Percentiles rank a stretch among this genome's conserved stretches.
These are phyloP conservation scores for Eucalyptus dawsonii DNA, from an alignment of 345 rosid genomes.

Conservation along the genomic window DNA sequence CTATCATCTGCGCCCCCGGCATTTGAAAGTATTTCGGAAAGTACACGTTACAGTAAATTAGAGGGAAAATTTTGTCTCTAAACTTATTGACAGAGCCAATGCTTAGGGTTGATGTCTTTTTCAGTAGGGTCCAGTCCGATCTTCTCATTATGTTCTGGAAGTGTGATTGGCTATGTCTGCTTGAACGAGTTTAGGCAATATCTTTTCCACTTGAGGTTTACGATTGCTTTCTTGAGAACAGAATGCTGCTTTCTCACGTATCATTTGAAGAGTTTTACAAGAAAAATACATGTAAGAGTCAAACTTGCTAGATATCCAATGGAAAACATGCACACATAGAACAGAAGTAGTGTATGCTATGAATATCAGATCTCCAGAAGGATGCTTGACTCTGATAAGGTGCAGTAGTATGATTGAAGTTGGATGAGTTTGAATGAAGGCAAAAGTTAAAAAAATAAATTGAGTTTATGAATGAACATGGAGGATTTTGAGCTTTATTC, in stretches of 20 bases:
- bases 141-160: background rate
- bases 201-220: background rate
- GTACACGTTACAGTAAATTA: background rate
- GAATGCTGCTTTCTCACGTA: background rate
- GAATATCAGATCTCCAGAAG: background rate
- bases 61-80: background rate
- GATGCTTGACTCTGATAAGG: background rate
- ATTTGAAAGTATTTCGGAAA: background rate
- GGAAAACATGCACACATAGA: background rate
- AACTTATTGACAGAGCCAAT: background rate
- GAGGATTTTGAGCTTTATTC: background rate
- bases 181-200: background rate
- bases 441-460: background rate
- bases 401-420: background rate
- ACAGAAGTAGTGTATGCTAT: background rate
- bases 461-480: background rate
- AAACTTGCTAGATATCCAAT: background rate
- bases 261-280: background rate
- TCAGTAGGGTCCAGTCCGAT: background rate
- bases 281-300: background rate
- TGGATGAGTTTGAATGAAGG: background rate
- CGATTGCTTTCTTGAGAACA: background rate
- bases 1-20: background rate
- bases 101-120: background rate
- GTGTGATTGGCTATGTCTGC: background rate